Conservation (phyloP, 352 stramenopile genomes). For the Plasmopara muralis region DNA sequence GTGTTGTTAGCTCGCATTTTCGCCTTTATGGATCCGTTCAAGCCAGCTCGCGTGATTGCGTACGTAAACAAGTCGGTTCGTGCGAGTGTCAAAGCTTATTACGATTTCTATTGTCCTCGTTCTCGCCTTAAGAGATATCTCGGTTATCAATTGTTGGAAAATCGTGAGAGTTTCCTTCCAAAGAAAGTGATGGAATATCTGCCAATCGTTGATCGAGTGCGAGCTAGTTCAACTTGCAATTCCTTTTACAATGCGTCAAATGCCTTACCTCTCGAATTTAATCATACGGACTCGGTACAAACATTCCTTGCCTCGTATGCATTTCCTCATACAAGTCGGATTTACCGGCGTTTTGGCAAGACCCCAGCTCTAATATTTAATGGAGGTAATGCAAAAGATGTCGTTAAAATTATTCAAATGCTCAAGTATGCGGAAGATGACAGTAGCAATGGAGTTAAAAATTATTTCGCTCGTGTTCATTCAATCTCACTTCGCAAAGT, state of each 20-base stretch:
- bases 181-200: conserved; percentile 25
- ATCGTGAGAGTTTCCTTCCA: conserved; percentile 9
- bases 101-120: conserved; percentile 30
- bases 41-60: conserved; percentile 24
- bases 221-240: conserved; percentile 21
- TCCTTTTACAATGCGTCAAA: conserved; percentile 27
- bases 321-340: conserved; percentile 12
- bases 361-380: conserved; percentile 20
- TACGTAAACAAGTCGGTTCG: conserved; percentile 33
- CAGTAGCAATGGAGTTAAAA: conserved; percentile 18
- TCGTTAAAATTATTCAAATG: conserved; percentile 27
- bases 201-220: conserved; percentile 22
- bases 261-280: conserved; percentile 24
- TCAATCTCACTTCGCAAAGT: conserved; percentile 29
- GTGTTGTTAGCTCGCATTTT: conserved; percentile 30
- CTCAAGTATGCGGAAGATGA: conserved; percentile 24
- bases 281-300: background rate
- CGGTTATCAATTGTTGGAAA: conserved; percentile 17
- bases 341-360: conserved; percentile 25
- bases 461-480: conserved; percentile 35
- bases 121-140: conserved; percentile 36
- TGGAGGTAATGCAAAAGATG: conserved; percentile 14
- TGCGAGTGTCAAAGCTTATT: conserved; percentile 27
- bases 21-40: conserved; percentile 26
- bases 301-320: conserved; percentile 18